Base-by-base conservation (phyloP, 2,329 filamentous ascomycete species). In the Magnaporthiopsis poae region DNA sequence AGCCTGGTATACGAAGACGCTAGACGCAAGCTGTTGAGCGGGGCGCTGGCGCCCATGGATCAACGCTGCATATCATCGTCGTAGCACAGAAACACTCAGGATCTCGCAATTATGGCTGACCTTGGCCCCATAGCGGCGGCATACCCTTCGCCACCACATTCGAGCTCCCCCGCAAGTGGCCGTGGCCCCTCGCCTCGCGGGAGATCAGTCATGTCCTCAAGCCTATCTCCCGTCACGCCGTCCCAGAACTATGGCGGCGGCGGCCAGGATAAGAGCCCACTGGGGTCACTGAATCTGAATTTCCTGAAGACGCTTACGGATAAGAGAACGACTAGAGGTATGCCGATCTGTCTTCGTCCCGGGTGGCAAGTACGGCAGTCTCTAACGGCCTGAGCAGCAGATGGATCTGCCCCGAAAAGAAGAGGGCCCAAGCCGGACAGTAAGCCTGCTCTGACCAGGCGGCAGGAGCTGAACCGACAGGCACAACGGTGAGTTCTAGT, bases 361-460 rank as follows among this genome's bases (percentile, higher is more conserved):
- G n/a, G n/a, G 46, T 25, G n/a, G 21, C 18, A 11, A 5, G 15
- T 7, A 25, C 21, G 21, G 4, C 21, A 56, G 21, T n/a, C 7
- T 56, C 46, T 56, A 56, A 56, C 59, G 13, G 33, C 27, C 33
- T 61, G 52, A 39, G 56, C 33, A 61, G 33, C 65, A 35, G 64
- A 62, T 61, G 64, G 33, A 29, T 61, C 64, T 46, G 27, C 90
- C 11, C 87, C 91, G 2, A 99, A 98, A 79, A 87, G 91, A 71
- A 87, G 95, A 77, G 95, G 95, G 1, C 95, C 95, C 0, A 98
- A 98, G 76, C 95, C 95, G 27, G 95, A 98, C 76, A 96, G 90
- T 80, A 97, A 96, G 75, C 95, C 95, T 25, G 94, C 95, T 61
- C 80, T 96, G 73, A 98, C 94, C 27, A 85, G 94, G 69, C 87